Percentiles rank a stretch among this genome's conserved stretches.
Evolutionary conservation across 306 rosid species (phyloP).

Genomic region (Prunus dulcis): DNA sequence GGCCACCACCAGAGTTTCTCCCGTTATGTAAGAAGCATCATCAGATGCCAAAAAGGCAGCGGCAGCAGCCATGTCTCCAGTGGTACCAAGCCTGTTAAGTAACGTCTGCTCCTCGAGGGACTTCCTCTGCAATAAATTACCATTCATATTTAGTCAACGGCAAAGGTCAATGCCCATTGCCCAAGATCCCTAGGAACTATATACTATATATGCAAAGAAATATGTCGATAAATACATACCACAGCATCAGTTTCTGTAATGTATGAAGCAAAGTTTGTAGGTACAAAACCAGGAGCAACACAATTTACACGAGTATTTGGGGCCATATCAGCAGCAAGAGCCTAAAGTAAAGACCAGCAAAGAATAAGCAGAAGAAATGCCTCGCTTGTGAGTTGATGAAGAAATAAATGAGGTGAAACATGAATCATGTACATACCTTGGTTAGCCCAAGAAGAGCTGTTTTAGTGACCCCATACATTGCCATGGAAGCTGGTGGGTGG

Average conservation of each 20-base stretch:
- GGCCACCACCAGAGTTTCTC: slow-evolving; percentile 90
- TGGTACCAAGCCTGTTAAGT: slow-evolving; percentile 82
- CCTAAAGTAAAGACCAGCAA: slow-evolving; percentile 45
- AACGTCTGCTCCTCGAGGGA: slow-evolving; percentile 55
- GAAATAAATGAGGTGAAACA: not conserved
- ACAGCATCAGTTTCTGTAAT: slow-evolving; percentile 37
- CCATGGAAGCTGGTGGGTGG: slow-evolving; percentile 71
- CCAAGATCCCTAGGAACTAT: not conserved
- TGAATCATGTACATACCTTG: slow-evolving; percentile 48
- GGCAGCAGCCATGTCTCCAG: slow-evolving; percentile 89
- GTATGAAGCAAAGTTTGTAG: slow-evolving; percentile 78
- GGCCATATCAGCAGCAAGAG: slow-evolving; percentile 81
- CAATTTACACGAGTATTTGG: slow-evolving; percentile 87
- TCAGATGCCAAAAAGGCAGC: slow-evolving; percentile 86
- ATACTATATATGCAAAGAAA: not conserved
- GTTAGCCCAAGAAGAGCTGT: slow-evolving; percentile 94
- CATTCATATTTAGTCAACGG: not conserved
- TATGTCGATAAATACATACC: slow-evolving; percentile 36
- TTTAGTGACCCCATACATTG: slow-evolving; percentile 99
- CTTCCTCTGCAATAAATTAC: slow-evolving; percentile 46
- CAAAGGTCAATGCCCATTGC: not conserved
- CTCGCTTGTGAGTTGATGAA: slow-evolving; percentile 1
- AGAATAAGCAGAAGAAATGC: slow-evolving; percentile 21
- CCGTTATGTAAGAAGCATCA: slow-evolving; percentile 90
- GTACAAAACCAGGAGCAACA: slow-evolving; percentile 95